Evolutionary conservation across 2,329 filamentous ascomycete species (phyloP).

Genomic region (Penicillium sp.): DNA sequence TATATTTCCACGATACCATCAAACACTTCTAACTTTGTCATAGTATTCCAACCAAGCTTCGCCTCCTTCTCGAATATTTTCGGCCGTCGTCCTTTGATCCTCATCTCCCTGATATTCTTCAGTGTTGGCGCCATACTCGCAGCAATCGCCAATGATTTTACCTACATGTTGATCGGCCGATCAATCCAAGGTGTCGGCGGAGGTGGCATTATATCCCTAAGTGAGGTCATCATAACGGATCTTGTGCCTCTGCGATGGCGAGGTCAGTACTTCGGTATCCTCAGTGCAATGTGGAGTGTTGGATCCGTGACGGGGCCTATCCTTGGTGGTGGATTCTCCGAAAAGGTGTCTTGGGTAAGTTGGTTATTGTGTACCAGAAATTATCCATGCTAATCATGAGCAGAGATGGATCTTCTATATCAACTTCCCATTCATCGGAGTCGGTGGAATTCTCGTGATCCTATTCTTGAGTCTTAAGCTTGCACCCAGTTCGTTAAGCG

Average conservation of each 20-base stretch:
- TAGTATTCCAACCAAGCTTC: constrained; percentile 51
- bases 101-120: constrained; percentile 43
- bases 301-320: constrained; percentile 41
- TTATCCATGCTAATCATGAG: not conserved
- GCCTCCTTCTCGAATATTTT: constrained; percentile 49
- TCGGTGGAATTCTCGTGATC: constrained; percentile 27
- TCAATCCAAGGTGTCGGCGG: constrained; percentile 46
- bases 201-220: constrained; percentile 44
- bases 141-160: constrained; percentile 42
- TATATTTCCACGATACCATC: not conserved
- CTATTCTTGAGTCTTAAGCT: constrained; percentile 55
- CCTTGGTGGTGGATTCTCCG: constrained; percentile 41
- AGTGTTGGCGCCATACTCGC: constrained; percentile 45
- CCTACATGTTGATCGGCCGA: constrained; percentile 46
- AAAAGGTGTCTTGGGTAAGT: constrained; percentile 39
- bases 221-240: constrained; percentile 45
- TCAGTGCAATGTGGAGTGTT: constrained; percentile 40
- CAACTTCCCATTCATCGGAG: constrained; percentile 34
- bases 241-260: constrained; percentile 41
- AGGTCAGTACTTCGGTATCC: constrained; percentile 40
- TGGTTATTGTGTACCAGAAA: not conserved
- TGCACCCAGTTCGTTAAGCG: constrained; percentile 44
- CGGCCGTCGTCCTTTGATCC: constrained; percentile 43
- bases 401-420: constrained; percentile 40
- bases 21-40: constrained; percentile 13